Conservation (phyloP, 148 eudicot genomes). For the Beta vulgaris region DNA sequence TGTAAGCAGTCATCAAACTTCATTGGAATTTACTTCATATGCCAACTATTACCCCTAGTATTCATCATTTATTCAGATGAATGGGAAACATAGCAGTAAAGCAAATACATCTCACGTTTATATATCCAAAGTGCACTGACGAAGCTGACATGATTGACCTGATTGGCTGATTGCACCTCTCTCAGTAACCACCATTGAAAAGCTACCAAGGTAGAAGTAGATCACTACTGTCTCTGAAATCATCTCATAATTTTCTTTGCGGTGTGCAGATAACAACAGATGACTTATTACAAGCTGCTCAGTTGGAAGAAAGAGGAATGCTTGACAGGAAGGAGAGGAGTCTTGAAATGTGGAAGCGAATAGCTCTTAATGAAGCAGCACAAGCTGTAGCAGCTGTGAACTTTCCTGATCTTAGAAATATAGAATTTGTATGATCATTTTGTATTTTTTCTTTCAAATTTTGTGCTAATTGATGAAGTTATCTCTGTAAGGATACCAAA, state of each 20-base stretch:
- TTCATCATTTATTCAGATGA: background rate
- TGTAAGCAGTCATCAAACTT: background rate
- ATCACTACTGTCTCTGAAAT: background rate
- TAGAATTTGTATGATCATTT: conserved; percentile 66
- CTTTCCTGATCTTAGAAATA: conserved; percentile 75
- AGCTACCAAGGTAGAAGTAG: background rate
- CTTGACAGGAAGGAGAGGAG: conserved; percentile 72
- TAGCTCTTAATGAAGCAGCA: conserved; percentile 89
- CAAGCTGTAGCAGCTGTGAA: conserved; percentile 82
- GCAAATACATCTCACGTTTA: background rate
- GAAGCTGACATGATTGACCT: background rate
- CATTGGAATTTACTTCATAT: background rate
- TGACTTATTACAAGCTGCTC: conserved; percentile 89
- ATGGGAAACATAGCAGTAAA: background rate
- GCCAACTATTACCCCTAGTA: background rate
- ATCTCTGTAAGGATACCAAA: background rate
- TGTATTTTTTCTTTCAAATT: background rate
- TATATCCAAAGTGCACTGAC: background rate
- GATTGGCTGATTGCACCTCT: background rate
- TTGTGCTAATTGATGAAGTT: background rate
- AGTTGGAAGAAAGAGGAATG: conserved; percentile 87
- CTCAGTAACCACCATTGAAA: background rate
- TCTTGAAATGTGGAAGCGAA: conserved; percentile 76
- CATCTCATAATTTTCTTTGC: background rate
- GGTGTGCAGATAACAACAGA: conserved; percentile 71